These are phyloP conservation scores for Nicotiana obtusifolia DNA, from an alignment of 257 asterid species.

Conservation along the genomic window DNA sequence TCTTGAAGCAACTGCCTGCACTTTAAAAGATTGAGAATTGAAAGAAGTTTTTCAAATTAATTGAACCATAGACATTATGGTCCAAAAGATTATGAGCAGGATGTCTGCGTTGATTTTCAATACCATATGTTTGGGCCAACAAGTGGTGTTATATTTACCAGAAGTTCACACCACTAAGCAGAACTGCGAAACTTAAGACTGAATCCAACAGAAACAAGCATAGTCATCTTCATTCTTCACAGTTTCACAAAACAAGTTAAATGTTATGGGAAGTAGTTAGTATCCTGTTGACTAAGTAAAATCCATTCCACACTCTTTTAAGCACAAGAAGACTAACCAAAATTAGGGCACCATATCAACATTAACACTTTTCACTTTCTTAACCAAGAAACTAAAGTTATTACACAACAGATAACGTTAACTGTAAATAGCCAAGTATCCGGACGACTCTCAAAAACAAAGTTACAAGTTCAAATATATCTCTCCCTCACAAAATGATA, in stretches of 20 bases:
- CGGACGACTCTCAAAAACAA: not conserved
- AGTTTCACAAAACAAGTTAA: no score
- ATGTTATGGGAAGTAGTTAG: no score
- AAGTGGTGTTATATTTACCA: not conserved
- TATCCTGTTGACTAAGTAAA: no score
- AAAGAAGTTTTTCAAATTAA: not conserved
- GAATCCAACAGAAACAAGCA: no score
- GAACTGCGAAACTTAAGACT: no score
- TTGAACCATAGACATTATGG: not conserved
- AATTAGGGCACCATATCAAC: not conserved
- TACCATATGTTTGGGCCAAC: not conserved
- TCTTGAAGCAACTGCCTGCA: slow-evolving; percentile 79
- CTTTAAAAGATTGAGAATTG: slow-evolving; percentile 10
- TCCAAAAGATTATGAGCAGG: not conserved
- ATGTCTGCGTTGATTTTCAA: not conserved
- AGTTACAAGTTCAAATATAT: not conserved
- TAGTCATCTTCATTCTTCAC: no score
- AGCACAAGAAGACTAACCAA: no score
- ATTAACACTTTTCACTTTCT: not conserved
- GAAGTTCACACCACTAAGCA: no score
- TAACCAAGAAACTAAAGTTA: not conserved
- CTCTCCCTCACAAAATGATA: not conserved
- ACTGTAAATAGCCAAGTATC: not conserved
- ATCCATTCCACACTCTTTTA: no score
- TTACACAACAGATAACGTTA: not conserved